phyloP scores from a whole-genome alignment of 2,329 filamentous ascomycete genomes.

The Fusarium zealandicum region DNA sequence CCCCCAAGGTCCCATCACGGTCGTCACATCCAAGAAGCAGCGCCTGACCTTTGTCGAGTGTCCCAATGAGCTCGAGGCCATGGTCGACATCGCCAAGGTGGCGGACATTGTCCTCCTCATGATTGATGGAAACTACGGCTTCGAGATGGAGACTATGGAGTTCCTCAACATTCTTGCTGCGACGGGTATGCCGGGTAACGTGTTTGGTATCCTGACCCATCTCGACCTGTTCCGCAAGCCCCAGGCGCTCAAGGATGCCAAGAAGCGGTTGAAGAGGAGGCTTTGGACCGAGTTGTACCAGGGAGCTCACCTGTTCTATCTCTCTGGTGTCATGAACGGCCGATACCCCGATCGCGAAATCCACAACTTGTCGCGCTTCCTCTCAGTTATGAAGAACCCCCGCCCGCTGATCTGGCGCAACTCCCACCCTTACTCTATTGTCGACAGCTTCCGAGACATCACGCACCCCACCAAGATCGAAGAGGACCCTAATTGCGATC shows the following conservation, averaged over 20 bases:
- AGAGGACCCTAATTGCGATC: slow-evolving; percentile 86
- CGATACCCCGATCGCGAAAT: slow-evolving; percentile 96
- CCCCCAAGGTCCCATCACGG: slow-evolving; percentile 89
- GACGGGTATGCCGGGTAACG: slow-evolving; percentile 97
- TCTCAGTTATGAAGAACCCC: slow-evolving; percentile 99
- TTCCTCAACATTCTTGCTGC: slow-evolving; percentile 93
- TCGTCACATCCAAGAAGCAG: slow-evolving; percentile 95
- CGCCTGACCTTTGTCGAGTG: slow-evolving; percentile 96
- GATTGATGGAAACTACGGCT: slow-evolving; percentile 98
- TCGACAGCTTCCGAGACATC: slow-evolving; percentile 93
- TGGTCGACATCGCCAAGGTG: slow-evolving; percentile 97
- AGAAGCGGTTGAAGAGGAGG: slow-evolving; percentile 94
- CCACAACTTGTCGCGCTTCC: slow-evolving; percentile 91
- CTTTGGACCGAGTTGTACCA: slow-evolving; percentile 98
- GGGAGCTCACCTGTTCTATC: slow-evolving; percentile 94
- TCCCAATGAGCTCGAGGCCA: slow-evolving; percentile 93
- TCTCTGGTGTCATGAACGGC: slow-evolving; percentile 95
- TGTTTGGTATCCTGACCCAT: slow-evolving; percentile 96
- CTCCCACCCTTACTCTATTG: slow-evolving; percentile 90
- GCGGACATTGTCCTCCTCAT: slow-evolving; percentile 96
- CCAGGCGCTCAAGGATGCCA: slow-evolving; percentile 87
- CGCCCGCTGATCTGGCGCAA: slow-evolving; percentile 96
- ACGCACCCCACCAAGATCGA: slow-evolving; percentile 94
- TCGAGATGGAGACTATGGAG: slow-evolving; percentile 99
- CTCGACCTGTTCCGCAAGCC: slow-evolving; percentile 95